Evolutionary conservation across 78 protist species (phyloP), one percentile per base, ranked within the genome.

Genomic region (Thecamonas trahens): DNA sequence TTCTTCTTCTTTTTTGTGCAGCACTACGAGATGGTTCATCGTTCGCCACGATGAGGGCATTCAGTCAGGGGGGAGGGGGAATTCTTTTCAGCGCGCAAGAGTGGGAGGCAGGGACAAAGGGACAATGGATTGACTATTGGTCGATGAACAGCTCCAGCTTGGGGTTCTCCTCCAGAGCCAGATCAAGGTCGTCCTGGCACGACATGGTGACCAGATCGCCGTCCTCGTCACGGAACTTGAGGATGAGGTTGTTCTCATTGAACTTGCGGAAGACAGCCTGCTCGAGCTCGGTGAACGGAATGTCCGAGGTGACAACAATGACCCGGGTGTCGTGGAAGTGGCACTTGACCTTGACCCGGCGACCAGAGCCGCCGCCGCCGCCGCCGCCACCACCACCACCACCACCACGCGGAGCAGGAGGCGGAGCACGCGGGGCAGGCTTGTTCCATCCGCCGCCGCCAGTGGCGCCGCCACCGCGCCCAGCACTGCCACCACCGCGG

Each of bases 281-380:
- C 37, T 4, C 15, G 26, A 59, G 47, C 29, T 59, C 64, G 47
- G 0, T 9, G 4, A 8, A 35, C 14, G 64, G 20, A 29, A 24
- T 24, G 47, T 34, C 47, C 18, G 3, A 15, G 29, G 44, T 6
- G 17, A 59, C 31, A 29, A 29, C 17, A 6, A 59, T 29, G 28
- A 59, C 32, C 31, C 64, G 64, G 31, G 64, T 59, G 64, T 59
- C 64, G 34, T 59, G 13, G 64, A 37, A 59, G 11, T 59, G 42
- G 64, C 64, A 59, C 47, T 59, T 59, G 64, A 59, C 24, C 24
- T 59, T 59, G 39, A 59, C 4, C 64, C 38, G 42, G 6, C 17
- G 26, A n/a, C n/a, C 44, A 3, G 3, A 8, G 44, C 44, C 44
- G 44, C 44, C 44, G 44, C 44, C 44, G 44, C 17, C 7, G 17